Evolutionary conservation across 176 grass and related monocot genomes (phyloP).

Genomic region (Ensete ventricosum): DNA sequence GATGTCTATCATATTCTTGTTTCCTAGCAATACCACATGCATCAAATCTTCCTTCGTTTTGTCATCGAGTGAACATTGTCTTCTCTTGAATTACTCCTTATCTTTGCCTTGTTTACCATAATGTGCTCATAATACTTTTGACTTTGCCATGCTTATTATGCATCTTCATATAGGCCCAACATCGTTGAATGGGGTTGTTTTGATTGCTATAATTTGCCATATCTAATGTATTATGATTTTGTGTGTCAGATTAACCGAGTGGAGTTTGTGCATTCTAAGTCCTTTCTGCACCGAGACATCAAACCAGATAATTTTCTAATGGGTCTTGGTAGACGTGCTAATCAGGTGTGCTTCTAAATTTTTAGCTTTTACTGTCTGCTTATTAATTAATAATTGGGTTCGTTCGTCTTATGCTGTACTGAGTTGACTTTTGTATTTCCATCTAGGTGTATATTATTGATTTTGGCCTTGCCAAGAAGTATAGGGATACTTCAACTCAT

Average conservation of each 20-base stretch:
- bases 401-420: slow-evolving; percentile 13
- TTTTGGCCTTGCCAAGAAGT: slow-evolving; percentile 93
- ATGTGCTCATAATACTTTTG: no score
- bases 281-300: slow-evolving; percentile 85
- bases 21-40: neutral
- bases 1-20: neutral
- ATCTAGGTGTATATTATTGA: slow-evolving; percentile 80
- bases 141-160: neutral
- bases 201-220: neutral
- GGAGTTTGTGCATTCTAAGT: slow-evolving; percentile 70
- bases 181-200: neutral
- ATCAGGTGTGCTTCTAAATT: slow-evolving; percentile 31
- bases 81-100: neutral
- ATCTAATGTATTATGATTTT: neutral
- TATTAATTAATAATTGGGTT: neutral
- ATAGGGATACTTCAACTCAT: slow-evolving; percentile 55
- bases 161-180: neutral
- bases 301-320: slow-evolving; percentile 97
- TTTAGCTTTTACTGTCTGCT: neutral
- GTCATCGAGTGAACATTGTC: neutral
- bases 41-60: neutral
- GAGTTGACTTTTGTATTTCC: neutral
- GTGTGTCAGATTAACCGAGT: slow-evolving; percentile 59
- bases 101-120: neutral
- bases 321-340: slow-evolving; percentile 69